Conservation (phyloP, 345 rosid species). For the Zanthoxylum bungeanum region DNA sequence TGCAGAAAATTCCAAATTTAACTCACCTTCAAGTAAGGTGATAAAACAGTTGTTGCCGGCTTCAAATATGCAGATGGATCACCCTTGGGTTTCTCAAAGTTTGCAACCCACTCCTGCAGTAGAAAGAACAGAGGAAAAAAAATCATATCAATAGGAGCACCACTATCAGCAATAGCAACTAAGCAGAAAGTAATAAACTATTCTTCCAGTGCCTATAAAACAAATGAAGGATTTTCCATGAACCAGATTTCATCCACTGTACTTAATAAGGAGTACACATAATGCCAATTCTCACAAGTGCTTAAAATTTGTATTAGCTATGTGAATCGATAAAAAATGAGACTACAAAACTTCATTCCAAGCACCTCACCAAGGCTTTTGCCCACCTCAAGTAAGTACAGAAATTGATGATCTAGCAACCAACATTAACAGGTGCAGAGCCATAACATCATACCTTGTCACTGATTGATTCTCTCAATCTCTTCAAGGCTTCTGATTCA, state of each 20-base stretch:
- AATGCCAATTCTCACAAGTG: not conserved
- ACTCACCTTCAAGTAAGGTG: constrained; percentile 94
- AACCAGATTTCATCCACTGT: not conserved
- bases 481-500: constrained; percentile 73
- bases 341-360: not conserved
- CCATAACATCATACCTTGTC: constrained; percentile 48
- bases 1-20: not conserved
- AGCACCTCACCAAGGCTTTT: not conserved
- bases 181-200: not conserved
- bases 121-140: not conserved
- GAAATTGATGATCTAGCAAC: not conserved
- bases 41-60: constrained; percentile 87
- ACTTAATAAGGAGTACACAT: not conserved
- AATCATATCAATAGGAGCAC: not conserved
- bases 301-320: not conserved
- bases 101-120: constrained; percentile 85
- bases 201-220: not conserved
- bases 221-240: not conserved
- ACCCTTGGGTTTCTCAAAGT: constrained; percentile 96
- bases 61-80: constrained; percentile 80
- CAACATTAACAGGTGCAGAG: not conserved
- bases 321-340: not conserved
- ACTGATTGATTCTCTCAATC: constrained; percentile 55
- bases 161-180: no score
- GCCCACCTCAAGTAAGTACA: not conserved